phyloP scores from a whole-genome alignment of 31 red algal genomes.

The Odonthalia washingtoniensis region DNA sequence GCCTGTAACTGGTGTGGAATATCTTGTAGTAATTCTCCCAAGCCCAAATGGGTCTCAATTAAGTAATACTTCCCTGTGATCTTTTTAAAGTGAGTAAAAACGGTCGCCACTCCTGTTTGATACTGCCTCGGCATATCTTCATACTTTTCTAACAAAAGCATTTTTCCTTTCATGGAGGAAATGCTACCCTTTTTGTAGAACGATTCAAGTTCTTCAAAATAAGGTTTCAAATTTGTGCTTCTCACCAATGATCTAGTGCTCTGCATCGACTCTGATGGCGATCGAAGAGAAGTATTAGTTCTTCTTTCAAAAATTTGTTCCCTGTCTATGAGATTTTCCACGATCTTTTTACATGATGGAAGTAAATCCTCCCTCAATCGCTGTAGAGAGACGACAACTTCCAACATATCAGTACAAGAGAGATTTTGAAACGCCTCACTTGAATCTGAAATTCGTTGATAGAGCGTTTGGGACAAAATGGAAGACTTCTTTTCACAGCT shows the following conservation, averaged over 20 bases:
- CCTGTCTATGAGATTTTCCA: conserved; percentile 12
- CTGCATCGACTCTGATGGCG: conserved; percentile 28
- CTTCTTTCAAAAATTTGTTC: conserved; percentile 59
- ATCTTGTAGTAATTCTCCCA: conserved; percentile 45
- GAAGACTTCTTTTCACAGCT: neutral
- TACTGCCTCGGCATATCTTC: conserved; percentile 40
- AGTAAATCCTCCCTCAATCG: conserved; percentile 54
- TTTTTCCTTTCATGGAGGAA: conserved; percentile 37
- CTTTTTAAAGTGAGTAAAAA: conserved; percentile 65
- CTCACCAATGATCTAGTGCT: conserved; percentile 62
- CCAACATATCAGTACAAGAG: conserved; percentile 2
- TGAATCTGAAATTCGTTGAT: conserved; percentile 41
- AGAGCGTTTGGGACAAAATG: conserved; percentile 29
- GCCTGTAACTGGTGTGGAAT: conserved; percentile 60
- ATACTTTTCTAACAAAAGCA: conserved; percentile 41
- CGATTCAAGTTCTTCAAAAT: conserved; percentile 41
- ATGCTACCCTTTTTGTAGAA: conserved; percentile 48
- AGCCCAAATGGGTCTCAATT: conserved; percentile 37
- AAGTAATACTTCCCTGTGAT: conserved; percentile 41
- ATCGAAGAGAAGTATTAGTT: neutral
- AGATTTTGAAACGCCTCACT: conserved; percentile 15
- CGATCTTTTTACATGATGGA: conserved; percentile 6
- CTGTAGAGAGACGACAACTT: conserved; percentile 50
- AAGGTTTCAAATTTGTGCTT: conserved; percentile 41
- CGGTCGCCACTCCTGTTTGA: conserved; percentile 30